Evolutionary conservation across 1,139 yeast species (phyloP).

Genomic region (Yamadazyma aaseri): DNA sequence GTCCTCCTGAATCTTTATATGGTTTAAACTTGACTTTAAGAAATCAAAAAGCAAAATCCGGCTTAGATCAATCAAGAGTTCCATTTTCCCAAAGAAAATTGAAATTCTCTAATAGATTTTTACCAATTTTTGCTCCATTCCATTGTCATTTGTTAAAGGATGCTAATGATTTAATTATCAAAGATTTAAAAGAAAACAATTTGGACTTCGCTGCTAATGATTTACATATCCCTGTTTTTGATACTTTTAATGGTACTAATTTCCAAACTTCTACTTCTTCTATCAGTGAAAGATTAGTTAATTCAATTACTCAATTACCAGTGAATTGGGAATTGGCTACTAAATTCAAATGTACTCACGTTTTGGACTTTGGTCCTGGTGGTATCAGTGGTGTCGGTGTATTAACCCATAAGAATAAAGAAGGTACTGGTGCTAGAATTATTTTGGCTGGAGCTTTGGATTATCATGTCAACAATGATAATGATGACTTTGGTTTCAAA

Average conservation of each 20-base stretch:
- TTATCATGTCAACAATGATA: conserved; percentile 40
- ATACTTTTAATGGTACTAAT: conserved; percentile 83
- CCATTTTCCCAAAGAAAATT: conserved; percentile 93
- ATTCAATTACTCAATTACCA: conserved; percentile 82
- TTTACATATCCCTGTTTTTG: conserved; percentile 83
- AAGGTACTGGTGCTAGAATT: conserved; percentile 96
- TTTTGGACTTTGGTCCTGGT: conserved; percentile 98
- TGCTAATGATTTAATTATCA: conserved; percentile 65
- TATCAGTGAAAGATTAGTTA: conserved; percentile 59
- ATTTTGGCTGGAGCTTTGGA: conserved; percentile 92
- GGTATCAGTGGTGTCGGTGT: conserved; percentile 97
- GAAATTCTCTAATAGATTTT: conserved; percentile 87
- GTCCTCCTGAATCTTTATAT: conserved; percentile 98
- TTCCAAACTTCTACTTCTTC: conserved; percentile 52
- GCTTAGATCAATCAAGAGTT: conserved; percentile 90
- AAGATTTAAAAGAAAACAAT: conserved; percentile 58
- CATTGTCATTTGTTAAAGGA: conserved; percentile 82
- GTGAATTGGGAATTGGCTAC: conserved; percentile 96
- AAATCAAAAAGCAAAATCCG: conserved; percentile 92
- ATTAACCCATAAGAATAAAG: conserved; percentile 94
- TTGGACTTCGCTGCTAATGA: conserved; percentile 54
- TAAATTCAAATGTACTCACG: conserved; percentile 75
- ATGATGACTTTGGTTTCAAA: conserved; percentile 90
- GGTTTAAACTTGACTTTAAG: conserved; percentile 92
- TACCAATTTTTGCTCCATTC: conserved; percentile 96